Evolutionary conservation across 495 filamentous ascomycete species (phyloP).

Genomic region (Aspergillus conjunctus): DNA sequence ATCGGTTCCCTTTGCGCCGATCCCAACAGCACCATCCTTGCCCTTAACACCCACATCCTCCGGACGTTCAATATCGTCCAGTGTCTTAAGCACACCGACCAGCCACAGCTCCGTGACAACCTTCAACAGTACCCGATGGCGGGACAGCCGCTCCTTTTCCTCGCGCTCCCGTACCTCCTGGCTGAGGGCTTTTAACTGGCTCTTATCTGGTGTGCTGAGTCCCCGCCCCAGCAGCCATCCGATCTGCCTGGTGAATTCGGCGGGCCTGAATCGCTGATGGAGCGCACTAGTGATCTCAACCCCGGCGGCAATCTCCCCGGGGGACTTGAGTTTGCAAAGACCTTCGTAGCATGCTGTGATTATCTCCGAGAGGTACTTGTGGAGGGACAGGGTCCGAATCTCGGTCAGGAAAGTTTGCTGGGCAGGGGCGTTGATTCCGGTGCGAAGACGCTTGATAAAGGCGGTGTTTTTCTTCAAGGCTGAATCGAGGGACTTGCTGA

Average conservation of each 20-base stretch:
- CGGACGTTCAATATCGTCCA: conserved; percentile 85
- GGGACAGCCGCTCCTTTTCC: conserved; percentile 86
- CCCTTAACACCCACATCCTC: conserved; percentile 76
- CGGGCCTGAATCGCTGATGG: conserved; percentile 92
- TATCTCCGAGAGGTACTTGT: conserved; percentile 97
- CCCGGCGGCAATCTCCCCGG: conserved; percentile 85
- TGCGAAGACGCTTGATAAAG: conserved; percentile 95
- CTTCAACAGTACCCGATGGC: conserved; percentile 83
- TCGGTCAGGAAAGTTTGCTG: conserved; percentile 86
- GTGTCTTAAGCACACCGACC: conserved; percentile 78
- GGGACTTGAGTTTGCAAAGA: conserved; percentile 84
- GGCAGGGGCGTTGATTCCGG: conserved; percentile 77
- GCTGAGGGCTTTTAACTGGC: conserved; percentile 73
- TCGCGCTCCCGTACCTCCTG: conserved; percentile 88
- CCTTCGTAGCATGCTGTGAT: conserved; percentile 98
- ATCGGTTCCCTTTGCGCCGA: conserved; percentile 55
- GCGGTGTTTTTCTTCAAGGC: conserved; percentile 99
- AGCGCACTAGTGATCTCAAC: conserved; percentile 92
- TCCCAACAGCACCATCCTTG: conserved; percentile 56
- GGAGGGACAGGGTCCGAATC: conserved; percentile 86
- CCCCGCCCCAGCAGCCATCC: conserved; percentile 93
- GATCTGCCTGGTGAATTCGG: conserved; percentile 86
- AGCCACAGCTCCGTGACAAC: conserved; percentile 97
- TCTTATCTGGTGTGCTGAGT: conserved; percentile 88
- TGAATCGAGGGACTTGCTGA: conserved; percentile 83